Percentiles rank a stretch among this genome's conserved stretches.
Conservation (phyloP, 1,284 basidiomycete genomes). For the Melampsora occidentalis region DNA sequence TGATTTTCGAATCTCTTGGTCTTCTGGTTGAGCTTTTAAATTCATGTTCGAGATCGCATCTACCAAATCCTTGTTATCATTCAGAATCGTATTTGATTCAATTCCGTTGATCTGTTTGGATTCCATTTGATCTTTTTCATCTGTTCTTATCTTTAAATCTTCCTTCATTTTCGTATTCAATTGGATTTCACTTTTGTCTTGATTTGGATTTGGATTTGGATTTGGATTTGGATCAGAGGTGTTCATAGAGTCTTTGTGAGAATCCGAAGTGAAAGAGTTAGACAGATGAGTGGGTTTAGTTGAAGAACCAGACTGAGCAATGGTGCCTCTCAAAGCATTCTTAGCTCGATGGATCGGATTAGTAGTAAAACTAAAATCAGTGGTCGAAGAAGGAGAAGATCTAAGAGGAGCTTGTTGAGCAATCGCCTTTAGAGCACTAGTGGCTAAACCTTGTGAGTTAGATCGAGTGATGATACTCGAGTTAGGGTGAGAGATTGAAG, state of each 20-base stretch:
- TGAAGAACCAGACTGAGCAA: neutral
- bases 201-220: neutral
- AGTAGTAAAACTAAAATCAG: constrained; percentile 7
- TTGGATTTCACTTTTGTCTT: neutral
- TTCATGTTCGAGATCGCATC: neutral
- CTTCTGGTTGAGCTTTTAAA: neutral
- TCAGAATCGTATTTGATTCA: neutral
- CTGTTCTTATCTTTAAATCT: no score
- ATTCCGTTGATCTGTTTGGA: no score
- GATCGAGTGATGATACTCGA: neutral
- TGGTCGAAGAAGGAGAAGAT: neutral
- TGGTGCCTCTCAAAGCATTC: neutral
- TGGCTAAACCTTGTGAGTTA: constrained; percentile 20
- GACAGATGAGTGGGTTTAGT: neutral
- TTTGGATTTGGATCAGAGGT: neutral
- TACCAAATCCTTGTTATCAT: neutral
- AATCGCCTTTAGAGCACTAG: constrained; percentile 30
- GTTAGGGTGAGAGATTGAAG: neutral
- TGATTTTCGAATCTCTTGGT: neutral
- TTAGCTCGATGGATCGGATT: constrained; percentile 1
- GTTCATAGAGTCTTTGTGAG: neutral
- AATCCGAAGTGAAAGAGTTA: no score
- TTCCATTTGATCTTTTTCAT: neutral
- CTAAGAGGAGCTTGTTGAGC: constrained; percentile 3
- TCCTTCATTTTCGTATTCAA: no score